phyloP scores from a whole-genome alignment of 257 asterid species.

The Coffea eugenioides region DNA sequence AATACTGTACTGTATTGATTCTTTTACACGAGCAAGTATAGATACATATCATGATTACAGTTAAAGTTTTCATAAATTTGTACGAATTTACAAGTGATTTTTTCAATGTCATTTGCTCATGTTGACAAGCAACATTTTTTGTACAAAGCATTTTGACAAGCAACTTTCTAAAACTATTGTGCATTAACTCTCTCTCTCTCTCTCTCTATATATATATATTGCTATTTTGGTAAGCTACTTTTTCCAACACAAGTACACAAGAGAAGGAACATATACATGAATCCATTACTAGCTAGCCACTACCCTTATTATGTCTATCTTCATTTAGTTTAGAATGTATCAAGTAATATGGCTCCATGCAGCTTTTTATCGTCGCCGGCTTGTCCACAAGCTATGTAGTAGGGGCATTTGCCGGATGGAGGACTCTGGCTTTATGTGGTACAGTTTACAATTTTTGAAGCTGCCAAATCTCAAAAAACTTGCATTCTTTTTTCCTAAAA shows the following conservation, averaged over 20 bases:
- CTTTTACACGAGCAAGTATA: not conserved
- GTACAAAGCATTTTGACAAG: too few species aligned
- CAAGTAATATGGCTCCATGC: not conserved
- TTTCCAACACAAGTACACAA: too few species aligned
- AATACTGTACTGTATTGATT: not conserved
- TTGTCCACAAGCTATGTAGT: conserved; percentile 14
- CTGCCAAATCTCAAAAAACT: too few species aligned
- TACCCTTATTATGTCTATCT: not conserved
- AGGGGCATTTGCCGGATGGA: conserved; percentile 29
- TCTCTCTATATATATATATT: too few species aligned
- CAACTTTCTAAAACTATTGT: not conserved
- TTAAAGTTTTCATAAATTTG: too few species aligned
- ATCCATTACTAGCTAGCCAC: too few species aligned
- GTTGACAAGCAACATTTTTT: too few species aligned
- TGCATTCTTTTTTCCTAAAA: not conserved
- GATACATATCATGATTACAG: not conserved
- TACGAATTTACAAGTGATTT: too few species aligned
- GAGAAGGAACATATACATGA: too few species aligned
- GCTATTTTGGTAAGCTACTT: too few species aligned
- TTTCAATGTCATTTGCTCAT: too few species aligned
- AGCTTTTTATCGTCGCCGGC: conserved; percentile 30
- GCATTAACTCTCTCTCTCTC: too few species aligned
- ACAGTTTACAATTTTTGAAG: not conserved
- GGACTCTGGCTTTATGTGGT: conserved; percentile 29
- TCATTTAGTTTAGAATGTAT: not conserved